Percentiles rank a stretch among this genome's conserved stretches.
These are phyloP conservation scores for Allomyces javanicus DNA, from an alignment of 192 early-diverging fungal species.

Conservation along the genomic window DNA sequence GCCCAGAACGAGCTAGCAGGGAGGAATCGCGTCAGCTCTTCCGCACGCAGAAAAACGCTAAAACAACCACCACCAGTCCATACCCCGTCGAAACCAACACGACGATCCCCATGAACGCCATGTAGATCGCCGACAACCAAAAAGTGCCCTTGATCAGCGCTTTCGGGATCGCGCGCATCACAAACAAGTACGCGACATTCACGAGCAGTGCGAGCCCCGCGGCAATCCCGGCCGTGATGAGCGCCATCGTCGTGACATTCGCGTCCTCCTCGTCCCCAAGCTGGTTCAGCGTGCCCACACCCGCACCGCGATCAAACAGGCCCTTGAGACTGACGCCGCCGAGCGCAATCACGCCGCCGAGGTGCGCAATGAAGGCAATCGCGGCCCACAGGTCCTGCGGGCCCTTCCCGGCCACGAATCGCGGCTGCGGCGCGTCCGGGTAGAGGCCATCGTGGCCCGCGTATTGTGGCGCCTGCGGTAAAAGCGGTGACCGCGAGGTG, in stretches of 20 bases:
- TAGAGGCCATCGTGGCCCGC: no score
- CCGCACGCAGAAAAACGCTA: no score
- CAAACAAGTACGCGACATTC: neutral
- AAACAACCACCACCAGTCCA: no score
- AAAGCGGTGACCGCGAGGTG: no score
- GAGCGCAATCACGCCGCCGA: slow-evolving; percentile 33
- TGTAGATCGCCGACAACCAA: slow-evolving; percentile 13
- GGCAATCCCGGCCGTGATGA: slow-evolving; percentile 8
- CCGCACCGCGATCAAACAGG: slow-evolving; percentile 12
- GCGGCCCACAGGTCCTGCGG: slow-evolving; percentile 51
- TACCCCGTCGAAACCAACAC: no score
- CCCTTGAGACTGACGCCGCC: slow-evolving; percentile 16
- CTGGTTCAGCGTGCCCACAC: slow-evolving; percentile 8
- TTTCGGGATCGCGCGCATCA: slow-evolving; percentile 19
- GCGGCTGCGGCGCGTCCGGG: neutral
- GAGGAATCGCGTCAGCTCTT: no score
- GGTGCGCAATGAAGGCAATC: slow-evolving; percentile 26
- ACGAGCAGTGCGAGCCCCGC: neutral
- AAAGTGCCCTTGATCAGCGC: slow-evolving; percentile 26
- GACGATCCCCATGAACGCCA: slow-evolving; percentile 3
- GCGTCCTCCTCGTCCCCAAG: no score
- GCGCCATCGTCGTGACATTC: slow-evolving; percentile 6
- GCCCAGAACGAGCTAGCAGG: no score
- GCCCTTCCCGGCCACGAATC: neutral
- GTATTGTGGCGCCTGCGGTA: no score